Evolutionary conservation across 2,329 filamentous ascomycete genomes (phyloP), one percentile per base, ranked within the genome.

Genomic region (Ophiocordyceps sinensis): DNA sequence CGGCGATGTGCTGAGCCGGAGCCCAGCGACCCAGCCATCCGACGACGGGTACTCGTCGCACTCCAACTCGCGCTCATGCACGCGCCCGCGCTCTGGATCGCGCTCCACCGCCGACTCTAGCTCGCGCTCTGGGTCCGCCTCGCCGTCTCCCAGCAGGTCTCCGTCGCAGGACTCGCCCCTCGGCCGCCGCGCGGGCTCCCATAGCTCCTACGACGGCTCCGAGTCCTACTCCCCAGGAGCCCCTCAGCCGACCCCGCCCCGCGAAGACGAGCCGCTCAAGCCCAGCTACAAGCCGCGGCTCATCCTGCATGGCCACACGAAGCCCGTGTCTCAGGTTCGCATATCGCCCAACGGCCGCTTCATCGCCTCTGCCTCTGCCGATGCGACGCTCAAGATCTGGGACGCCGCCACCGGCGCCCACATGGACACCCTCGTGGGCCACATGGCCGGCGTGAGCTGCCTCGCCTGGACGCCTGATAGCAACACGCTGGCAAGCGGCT

Each of bases 391-490:
- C 55, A 94, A 91, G 61, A 79, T 96, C 44, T 98, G 91, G 88
- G 78, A 88, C 56, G 79, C 85, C 1, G 59, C 63, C 1, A 88
- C 82, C 0, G 89, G 88, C 38, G 73, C 71, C 42, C 79, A 91
- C 45, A 77, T 89, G 57, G 84, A 94, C 53, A 94, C 86, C 0
- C 76, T 98, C 21, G 84, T 94, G 53, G 91, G 88, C 7, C 91
- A 98, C 63, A 75, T 95, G 56, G 88, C 89, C 1, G 91, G 91
- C 45, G 78, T 98, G 15, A 94, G 85, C 28, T 89, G 87, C 32
- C 73, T 98, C 38, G 81, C 88, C n/a, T 98, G 91, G 91, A 82
- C 82, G 44, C 88, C 89, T 0, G 87, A 96, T 59, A 86, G 82
- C 45, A 79, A 79, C 50, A 85, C 84, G 3, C 72, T 98, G 37